Evolutionary conservation across 305 asterid species (phyloP).

Genomic region (Solanum aculeatissimum): DNA sequence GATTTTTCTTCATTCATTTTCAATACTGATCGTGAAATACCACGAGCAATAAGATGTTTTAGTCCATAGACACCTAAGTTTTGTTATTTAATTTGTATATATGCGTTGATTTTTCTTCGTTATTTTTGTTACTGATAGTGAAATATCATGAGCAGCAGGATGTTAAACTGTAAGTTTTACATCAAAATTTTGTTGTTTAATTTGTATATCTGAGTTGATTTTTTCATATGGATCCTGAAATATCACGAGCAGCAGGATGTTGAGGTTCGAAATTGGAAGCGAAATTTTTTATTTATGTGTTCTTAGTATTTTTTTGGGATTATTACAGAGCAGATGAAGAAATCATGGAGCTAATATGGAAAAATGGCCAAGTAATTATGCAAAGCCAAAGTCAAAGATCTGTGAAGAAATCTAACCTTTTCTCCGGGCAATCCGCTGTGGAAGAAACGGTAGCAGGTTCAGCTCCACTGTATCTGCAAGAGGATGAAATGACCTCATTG

Average conservation of each 20-base stretch:
- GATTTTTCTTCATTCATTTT: background rate
- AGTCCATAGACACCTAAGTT: background rate
- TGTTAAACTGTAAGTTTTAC: too few relatives aligned
- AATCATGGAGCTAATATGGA: conserved; percentile 50
- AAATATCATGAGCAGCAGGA: background rate
- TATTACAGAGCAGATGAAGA: conserved; percentile 36
- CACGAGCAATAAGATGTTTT: background rate
- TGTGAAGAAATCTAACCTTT: conserved; percentile 4
- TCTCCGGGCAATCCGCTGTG: conserved; percentile 9
- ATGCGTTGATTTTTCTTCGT: background rate
- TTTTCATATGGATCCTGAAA: background rate
- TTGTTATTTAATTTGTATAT: background rate
- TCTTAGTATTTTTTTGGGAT: background rate
- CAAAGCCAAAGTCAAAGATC: conserved; percentile 36
- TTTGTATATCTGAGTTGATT: background rate
- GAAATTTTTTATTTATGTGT: background rate
- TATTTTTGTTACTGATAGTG: background rate
- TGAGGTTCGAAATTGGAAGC: background rate
- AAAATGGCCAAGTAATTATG: conserved; percentile 38
- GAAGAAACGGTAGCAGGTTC: conserved; percentile 14
- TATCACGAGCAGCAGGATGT: background rate
- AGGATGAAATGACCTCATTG: conserved; percentile 62
- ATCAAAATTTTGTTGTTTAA: background rate
- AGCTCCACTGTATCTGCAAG: conserved; percentile 40
- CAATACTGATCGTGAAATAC: background rate